Conservation (phyloP, 176 grass and related monocot genomes). For the Neostapfia colusana region DNA sequence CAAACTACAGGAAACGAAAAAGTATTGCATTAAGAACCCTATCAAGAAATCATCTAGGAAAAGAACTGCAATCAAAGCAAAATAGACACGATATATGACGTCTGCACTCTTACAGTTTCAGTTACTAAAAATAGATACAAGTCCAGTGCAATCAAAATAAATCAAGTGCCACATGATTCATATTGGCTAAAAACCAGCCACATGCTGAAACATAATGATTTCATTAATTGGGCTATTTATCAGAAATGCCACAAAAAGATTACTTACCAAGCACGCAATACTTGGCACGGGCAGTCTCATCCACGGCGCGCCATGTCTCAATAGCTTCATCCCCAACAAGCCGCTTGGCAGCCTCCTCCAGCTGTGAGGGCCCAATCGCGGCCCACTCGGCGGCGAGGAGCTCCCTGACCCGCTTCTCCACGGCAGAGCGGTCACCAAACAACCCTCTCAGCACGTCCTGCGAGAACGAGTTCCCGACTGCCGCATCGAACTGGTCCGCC, state of each 20-base stretch:
- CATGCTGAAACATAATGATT: not conserved
- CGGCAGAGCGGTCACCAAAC: conserved; percentile 16
- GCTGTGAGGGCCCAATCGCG: conserved; percentile 36
- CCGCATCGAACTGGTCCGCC: conserved; percentile 41
- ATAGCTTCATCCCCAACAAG: conserved; percentile 35
- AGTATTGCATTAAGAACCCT: not conserved
- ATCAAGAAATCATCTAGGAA: conserved; percentile 4
- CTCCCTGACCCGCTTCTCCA: conserved; percentile 40
- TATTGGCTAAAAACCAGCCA: not conserved
- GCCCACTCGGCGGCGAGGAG: conserved; percentile 42
- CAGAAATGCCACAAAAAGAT: not conserved
- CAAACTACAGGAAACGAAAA: too few relatives aligned
- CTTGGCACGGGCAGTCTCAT: conserved; percentile 19
- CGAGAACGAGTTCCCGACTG: conserved; percentile 36
- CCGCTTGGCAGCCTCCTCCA: conserved; percentile 37
- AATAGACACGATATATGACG: not conserved
- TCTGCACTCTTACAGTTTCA: not conserved
- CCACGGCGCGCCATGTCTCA: conserved; percentile 21
- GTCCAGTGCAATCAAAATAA: not conserved
- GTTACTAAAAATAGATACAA: not conserved
- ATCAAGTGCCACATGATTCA: not conserved
- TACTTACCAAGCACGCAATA: conserved; percentile 39
- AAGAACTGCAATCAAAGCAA: conserved; percentile 2
- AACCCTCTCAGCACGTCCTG: conserved; percentile 19
- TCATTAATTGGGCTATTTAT: not conserved